These are phyloP conservation scores for Chaetoceros tenuissimus DNA, from an alignment of 108 stramenopile genomes.

Conservation along the genomic window DNA sequence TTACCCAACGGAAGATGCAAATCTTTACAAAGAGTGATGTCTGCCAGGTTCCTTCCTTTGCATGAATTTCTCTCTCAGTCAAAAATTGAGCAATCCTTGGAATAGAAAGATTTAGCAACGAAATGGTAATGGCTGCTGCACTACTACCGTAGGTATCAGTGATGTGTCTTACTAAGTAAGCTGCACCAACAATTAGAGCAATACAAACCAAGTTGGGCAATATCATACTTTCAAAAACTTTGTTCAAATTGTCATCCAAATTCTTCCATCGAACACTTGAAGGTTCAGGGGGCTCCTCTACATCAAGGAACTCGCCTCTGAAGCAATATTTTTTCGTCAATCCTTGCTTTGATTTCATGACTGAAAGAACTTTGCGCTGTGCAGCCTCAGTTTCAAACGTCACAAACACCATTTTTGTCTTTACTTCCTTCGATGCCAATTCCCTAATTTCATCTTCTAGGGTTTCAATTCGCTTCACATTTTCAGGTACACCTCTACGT, in stretches of 20 bases:
- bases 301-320: constrained; percentile 4
- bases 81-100: constrained; percentile 2
- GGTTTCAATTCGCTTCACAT: background rate
- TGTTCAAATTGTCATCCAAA: background rate
- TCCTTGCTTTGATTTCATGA: background rate
- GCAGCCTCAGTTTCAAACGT: constrained; percentile 17
- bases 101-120: constrained; percentile 7
- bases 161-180: background rate
- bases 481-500: background rate
- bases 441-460: background rate
- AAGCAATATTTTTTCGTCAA: background rate
- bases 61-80: constrained; percentile 6
- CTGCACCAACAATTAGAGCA: background rate
- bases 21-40: constrained; percentile 10
- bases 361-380: constrained; percentile 10
- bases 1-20: constrained; percentile 3
- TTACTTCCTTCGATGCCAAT: background rate
- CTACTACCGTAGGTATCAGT: no score
- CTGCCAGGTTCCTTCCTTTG: constrained; percentile 3
- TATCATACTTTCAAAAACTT: background rate
- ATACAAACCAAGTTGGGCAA: background rate
- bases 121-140: constrained; percentile 2
- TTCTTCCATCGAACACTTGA: constrained; percentile 3
- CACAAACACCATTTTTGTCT: constrained; percentile 6
- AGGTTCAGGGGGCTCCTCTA: constrained; percentile 5